Percentiles rank a stretch among this genome's conserved stretches.
These are phyloP conservation scores for Cenchrus fungigraminus DNA, from an alignment of 176 grass and related monocot genomes.

Conservation along the genomic window DNA sequence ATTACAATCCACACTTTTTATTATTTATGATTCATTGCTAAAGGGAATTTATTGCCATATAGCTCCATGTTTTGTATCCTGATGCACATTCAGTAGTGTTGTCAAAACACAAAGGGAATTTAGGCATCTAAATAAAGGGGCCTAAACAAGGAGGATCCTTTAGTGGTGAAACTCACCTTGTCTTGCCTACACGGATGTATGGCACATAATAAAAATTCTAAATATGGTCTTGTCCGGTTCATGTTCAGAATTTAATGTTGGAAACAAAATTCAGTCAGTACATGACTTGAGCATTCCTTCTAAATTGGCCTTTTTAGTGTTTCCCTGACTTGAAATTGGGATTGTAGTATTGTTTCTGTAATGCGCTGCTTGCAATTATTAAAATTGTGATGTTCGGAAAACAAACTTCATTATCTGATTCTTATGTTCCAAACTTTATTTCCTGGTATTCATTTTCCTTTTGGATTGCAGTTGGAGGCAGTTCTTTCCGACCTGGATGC, in stretches of 20 bases:
- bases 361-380: not conserved
- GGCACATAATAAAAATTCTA: not conserved
- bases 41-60: not conserved
- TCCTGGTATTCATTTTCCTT: constrained; percentile 38
- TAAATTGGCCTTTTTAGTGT: not conserved
- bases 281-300: constrained; percentile 4
- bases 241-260: constrained; percentile 3
- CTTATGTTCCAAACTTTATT: constrained; percentile 14
- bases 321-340: not conserved
- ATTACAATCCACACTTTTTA: not conserved
- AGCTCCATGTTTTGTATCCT: not conserved
- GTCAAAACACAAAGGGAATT: not conserved
- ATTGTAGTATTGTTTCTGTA: not conserved
- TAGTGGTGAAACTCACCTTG: not conserved
- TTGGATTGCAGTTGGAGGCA: constrained; percentile 69
- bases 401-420: not conserved
- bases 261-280: constrained; percentile 23
- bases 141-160: not conserved
- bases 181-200: not conserved
- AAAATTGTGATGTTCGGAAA: constrained; percentile 7
- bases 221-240: not conserved
- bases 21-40: not conserved
- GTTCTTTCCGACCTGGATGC: constrained; percentile 70
- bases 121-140: constrained; percentile 7
- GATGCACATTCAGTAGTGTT: constrained; percentile 29